Conservation (phyloP, 2,329 filamentous ascomycete species). For the Pseudogymnoascus sp. region DNA sequence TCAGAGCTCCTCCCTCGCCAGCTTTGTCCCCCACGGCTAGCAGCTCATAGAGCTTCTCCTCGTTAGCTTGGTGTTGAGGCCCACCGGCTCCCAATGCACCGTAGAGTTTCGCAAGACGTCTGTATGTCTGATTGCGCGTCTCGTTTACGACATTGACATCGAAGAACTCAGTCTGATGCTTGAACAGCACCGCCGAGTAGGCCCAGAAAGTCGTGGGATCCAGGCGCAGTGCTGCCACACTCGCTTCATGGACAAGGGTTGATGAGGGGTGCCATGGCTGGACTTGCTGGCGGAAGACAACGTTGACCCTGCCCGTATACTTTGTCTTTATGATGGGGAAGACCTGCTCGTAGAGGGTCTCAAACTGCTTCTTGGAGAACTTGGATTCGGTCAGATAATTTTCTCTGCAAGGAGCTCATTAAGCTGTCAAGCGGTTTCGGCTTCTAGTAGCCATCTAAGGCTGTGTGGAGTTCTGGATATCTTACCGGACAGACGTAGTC, state of each 20-base stretch:
- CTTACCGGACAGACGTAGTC: conserved; percentile 79
- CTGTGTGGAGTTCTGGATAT: background rate
- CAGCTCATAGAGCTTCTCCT: conserved; percentile 60
- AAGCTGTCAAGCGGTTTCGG: no score
- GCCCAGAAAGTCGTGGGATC: conserved; percentile 68
- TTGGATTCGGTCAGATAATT: conserved; percentile 33
- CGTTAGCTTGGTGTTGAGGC: conserved; percentile 42
- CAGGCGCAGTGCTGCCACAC: conserved; percentile 66
- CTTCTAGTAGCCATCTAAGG: background rate
- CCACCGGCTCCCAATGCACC: conserved; percentile 44
- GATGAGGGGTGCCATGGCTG: conserved; percentile 93
- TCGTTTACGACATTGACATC: conserved; percentile 80
- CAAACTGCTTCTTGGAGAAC: conserved; percentile 63
- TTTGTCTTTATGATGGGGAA: conserved; percentile 56
- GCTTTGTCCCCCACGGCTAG: conserved; percentile 64
- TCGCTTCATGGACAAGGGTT: conserved; percentile 76
- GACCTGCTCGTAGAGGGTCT: conserved; percentile 62
- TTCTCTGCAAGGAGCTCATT: background rate
- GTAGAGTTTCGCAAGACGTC: conserved; percentile 67
- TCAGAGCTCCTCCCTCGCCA: conserved; percentile 59
- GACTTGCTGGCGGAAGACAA: conserved; percentile 86
- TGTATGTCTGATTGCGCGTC: conserved; percentile 76
- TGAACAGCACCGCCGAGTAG: conserved; percentile 62
- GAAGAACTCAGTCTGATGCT: conserved; percentile 69
- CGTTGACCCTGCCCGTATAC: conserved; percentile 53